Conservation (phyloP, 139 green algal species). For the Pseudopediastrum boryanum region DNA sequence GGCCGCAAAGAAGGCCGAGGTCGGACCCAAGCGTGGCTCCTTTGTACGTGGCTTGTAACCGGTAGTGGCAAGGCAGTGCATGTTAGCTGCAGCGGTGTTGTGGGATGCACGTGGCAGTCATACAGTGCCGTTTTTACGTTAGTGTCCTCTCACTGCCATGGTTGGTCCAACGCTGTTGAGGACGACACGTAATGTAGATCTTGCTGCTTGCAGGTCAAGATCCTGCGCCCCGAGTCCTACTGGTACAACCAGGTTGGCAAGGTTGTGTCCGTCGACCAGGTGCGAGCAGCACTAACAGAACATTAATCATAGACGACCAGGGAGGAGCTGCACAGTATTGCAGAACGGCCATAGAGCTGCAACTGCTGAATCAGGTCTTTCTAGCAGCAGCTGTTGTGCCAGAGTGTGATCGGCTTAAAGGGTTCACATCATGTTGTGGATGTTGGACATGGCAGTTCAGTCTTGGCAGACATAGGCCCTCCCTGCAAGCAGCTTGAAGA, state of each 20-base stretch:
- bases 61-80: too few relatives aligned
- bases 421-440: too few relatives aligned
- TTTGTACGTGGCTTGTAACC: conserved; percentile 57
- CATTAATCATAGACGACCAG: too few relatives aligned
- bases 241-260: conserved; percentile 99
- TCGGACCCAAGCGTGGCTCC: conserved; percentile 87
- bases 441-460: too few relatives aligned
- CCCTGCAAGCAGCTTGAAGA: too few relatives aligned
- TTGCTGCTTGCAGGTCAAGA: conserved; percentile 84
- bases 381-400: too few relatives aligned
- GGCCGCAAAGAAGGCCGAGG: conserved; percentile 61
- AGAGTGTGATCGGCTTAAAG: too few relatives aligned
- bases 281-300: conserved; percentile 45
- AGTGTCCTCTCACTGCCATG: background rate
- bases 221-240: conserved; percentile 97
- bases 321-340: too few relatives aligned
- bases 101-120: background rate
- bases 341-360: too few relatives aligned
- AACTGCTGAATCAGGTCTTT: too few relatives aligned
- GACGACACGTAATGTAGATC: background rate
- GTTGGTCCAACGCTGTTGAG: background rate
- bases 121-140: background rate
- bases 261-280: conserved; percentile 98
- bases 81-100: background rate
- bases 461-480: too few relatives aligned